Conservation (phyloP, 1,284 basidiomycete species). For the Veloboletus limbatus region DNA sequence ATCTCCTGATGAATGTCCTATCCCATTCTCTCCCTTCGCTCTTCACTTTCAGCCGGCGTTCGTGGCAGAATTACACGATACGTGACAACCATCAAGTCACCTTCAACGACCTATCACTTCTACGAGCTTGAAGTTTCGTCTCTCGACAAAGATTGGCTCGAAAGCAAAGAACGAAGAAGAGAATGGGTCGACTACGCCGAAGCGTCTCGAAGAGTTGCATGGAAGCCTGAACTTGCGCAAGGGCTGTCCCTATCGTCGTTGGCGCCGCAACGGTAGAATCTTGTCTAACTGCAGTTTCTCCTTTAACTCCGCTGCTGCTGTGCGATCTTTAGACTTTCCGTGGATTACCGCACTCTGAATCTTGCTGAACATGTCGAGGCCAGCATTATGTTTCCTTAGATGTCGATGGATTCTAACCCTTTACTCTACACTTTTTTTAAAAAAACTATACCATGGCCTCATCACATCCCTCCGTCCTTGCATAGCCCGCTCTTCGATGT, state of each 20-base stretch:
- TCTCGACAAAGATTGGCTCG: conserved; percentile 75
- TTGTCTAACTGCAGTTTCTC: conserved; percentile 1
- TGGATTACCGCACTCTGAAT: conserved; percentile 12
- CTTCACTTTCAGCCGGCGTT: conserved; percentile 63
- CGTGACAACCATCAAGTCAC: conserved; percentile 73
- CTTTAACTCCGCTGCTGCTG: conserved; percentile 9
- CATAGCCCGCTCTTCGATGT: conserved; percentile 34
- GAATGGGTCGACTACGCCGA: conserved; percentile 86
- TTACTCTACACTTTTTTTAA: conserved; percentile 27
- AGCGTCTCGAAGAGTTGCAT: conserved; percentile 65
- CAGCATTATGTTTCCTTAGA: conserved; percentile 21
- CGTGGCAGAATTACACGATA: conserved; percentile 75
- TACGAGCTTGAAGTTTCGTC: conserved; percentile 77
- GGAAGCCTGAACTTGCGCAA: conserved; percentile 78
- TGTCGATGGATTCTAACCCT: conserved; percentile 20
- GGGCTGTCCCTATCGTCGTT: conserved; percentile 67
- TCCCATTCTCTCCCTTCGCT: conserved; percentile 38
- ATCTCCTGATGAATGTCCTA: conserved; percentile 58
- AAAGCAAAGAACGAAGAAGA: conserved; percentile 67
- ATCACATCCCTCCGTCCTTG: conserved; percentile 17
- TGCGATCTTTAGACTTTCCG: conserved; percentile 11
- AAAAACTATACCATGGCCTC: conserved; percentile 29
- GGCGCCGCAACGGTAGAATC: conserved; percentile 44
- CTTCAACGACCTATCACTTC: conserved; percentile 79
- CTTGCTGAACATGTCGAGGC: conserved; percentile 14